These are phyloP conservation scores for Astraeus odoratus DNA, from an alignment of 768 basidiomycete genomes.

Conservation along the genomic window DNA sequence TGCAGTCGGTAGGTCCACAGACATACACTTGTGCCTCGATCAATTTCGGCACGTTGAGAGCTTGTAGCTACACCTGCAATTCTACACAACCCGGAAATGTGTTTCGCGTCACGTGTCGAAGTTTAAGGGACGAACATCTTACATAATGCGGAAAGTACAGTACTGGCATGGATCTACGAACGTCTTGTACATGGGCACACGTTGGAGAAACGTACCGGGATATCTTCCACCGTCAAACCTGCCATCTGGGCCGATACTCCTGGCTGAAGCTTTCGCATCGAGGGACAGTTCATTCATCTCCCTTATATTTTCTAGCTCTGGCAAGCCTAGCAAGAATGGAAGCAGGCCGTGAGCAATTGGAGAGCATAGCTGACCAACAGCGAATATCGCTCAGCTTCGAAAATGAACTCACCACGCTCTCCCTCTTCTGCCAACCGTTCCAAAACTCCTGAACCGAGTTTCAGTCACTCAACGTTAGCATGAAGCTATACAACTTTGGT, in stretches of 20 bases:
- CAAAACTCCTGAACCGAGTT: slow-evolving; percentile 66
- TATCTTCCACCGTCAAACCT: slow-evolving; percentile 28
- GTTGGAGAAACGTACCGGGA: slow-evolving; percentile 21
- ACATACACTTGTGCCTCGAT: too few relatives aligned
- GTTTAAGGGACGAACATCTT: neutral
- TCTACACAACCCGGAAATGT: too few relatives aligned
- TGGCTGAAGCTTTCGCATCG: slow-evolving; percentile 85
- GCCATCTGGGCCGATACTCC: slow-evolving; percentile 38
- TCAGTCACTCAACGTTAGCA: slow-evolving; percentile 80
- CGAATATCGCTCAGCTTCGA: slow-evolving; percentile 6
- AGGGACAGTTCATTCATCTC: slow-evolving; percentile 95
- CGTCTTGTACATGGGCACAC: too few relatives aligned
- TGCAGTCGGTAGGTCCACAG: too few relatives aligned
- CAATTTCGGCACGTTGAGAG: too few relatives aligned
- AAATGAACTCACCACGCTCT: slow-evolving; percentile 34
- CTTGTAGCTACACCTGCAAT: too few relatives aligned
- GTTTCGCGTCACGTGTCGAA: neutral
- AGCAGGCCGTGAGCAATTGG: slow-evolving; percentile 85
- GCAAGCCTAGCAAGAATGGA: slow-evolving; percentile 75
- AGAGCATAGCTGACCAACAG: slow-evolving; percentile 64
- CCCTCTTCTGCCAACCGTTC: slow-evolving; percentile 80
- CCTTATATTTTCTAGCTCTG: slow-evolving; percentile 73
- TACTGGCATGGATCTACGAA: slow-evolving; percentile 4
- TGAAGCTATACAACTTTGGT: slow-evolving; percentile 81
- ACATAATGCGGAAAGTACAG: slow-evolving; percentile 1